Percentiles rank a stretch among this genome's conserved stretches.
Evolutionary conservation across 306 rosid species (phyloP).

Genomic region (Dalbergia cultrata): DNA sequence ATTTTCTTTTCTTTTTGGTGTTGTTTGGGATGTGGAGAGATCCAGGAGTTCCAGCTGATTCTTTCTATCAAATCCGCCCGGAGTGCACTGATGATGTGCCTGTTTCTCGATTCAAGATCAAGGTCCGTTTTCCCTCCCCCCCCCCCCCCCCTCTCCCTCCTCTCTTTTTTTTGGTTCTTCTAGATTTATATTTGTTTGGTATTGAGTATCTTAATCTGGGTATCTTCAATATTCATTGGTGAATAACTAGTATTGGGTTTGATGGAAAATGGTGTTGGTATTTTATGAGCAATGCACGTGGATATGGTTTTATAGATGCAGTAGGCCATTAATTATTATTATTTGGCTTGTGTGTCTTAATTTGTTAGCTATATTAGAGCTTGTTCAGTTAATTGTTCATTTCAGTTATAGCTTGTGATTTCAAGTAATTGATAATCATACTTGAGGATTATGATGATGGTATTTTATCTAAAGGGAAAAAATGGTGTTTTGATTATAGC

Average conservation of each 20-base stretch:
- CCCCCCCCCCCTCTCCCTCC: too few relatives aligned
- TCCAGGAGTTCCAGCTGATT: slow-evolving; percentile 86
- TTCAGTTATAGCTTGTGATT: slow-evolving; percentile 34
- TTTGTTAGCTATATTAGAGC: slow-evolving; percentile 25
- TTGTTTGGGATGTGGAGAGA: slow-evolving; percentile 87
- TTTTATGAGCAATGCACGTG: slow-evolving; percentile 37
- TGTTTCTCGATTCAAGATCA: slow-evolving; percentile 83
- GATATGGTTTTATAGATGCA: slow-evolving; percentile 25
- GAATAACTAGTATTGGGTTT: slow-evolving; percentile 11
- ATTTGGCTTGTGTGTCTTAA: background rate
- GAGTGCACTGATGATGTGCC: slow-evolving; percentile 92
- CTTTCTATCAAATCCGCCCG: slow-evolving; percentile 88
- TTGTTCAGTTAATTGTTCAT: slow-evolving; percentile 31
- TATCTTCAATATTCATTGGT: background rate
- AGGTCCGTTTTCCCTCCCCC: slow-evolving; percentile 53
- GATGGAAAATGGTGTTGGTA: slow-evolving; percentile 26
- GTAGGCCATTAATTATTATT: slow-evolving; percentile 8
- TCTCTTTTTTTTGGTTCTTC: background rate
- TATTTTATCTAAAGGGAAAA: background rate
- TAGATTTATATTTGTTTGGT: background rate
- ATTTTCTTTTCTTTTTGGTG: background rate
- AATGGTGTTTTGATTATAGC: background rate
- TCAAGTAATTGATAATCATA: slow-evolving; percentile 8
- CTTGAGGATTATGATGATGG: background rate
- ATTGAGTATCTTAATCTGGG: slow-evolving; percentile 31